Evolutionary conservation across 2,329 filamentous ascomycete species (phyloP), one percentile per base, ranked within the genome.

Genomic region (Hymenoscyphus occultus): DNA sequence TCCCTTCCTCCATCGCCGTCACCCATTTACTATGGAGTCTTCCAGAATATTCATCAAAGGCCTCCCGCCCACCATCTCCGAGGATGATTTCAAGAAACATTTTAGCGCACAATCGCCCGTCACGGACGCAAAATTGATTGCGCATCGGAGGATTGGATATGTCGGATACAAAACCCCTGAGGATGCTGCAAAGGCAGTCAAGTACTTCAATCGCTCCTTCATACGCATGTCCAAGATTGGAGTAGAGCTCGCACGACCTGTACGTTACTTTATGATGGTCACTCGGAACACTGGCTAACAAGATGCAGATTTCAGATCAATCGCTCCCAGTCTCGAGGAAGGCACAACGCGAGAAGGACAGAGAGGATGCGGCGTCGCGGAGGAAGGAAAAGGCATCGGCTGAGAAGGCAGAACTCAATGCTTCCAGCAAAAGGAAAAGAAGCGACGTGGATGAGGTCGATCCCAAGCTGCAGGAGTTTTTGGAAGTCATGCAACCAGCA

Each of bases 171-270:
- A 91, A 79, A 91, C 86, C 61, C 81, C 90, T 14, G 87, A 94
- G 68, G 90, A 92, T 76, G 95, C 95, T 64, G 82, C 86, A 64
- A 86, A 88, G 74, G 94, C 95, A 56, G 90, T 96, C 76, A 93
- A 91, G 78, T 96, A 97, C 81, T 97, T 97, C 83, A 93, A 99
- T 82, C 92, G 87, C 76, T 90, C 93, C 69, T 99, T 93, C 79
- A 92, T 99, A 73, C 92, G 93, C 72, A 95, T 97, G 91, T 97
- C 93, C 65, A 96, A 90, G 81, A 93, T 99, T 73, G 85, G 84
- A 39, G 95, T 97, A 68, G 93, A 97, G 80, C 81, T 95, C 74
- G 95, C 95, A 64, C 89, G 86, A 76, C 90, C 95, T 66, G 90
- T 96, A 81, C 76, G 85, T 78, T 3, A 14, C 39, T 13, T 28